Conservation (phyloP, 331 rosid genomes). For the Saraca asoca region DNA sequence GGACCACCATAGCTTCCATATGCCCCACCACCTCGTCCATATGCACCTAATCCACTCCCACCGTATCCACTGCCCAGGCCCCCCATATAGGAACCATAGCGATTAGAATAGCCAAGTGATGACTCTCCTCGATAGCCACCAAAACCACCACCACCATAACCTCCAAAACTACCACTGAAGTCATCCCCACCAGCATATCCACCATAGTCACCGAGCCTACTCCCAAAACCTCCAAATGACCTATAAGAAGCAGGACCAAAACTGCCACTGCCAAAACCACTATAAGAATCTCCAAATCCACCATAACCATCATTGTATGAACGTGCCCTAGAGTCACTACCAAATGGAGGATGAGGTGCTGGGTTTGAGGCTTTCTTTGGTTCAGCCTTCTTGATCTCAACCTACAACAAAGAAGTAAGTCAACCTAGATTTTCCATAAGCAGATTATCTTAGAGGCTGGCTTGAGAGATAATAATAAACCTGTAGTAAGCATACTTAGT, state of each 20-base stretch:
- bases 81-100: constrained; percentile 62
- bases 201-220: constrained; percentile 63
- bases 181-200: constrained; percentile 57
- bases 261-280: constrained; percentile 51
- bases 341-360: constrained; percentile 59
- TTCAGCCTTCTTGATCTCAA: constrained; percentile 86
- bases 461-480: constrained; percentile 36
- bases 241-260: constrained; percentile 61
- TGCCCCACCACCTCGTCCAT: constrained; percentile 56
- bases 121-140: constrained; percentile 59
- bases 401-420: constrained; percentile 78
- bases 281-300: constrained; percentile 54
- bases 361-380: constrained; percentile 79
- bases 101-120: constrained; percentile 61
- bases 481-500: constrained; percentile 31
- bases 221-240: constrained; percentile 58
- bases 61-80: constrained; percentile 64
- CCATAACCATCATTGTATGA: constrained; percentile 59
- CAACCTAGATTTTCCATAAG: constrained; percentile 54
- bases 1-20: constrained; percentile 62
- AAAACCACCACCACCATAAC: constrained; percentile 57
- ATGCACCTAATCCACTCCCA: constrained; percentile 58
- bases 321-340: constrained; percentile 70
- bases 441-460: constrained; percentile 36
- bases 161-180: constrained; percentile 57